Percentiles rank a stretch among this genome's conserved stretches.
Evolutionary conservation across 192 early-diverging fungal genomes (phyloP).

Genomic region (Coemansia sp.): DNA sequence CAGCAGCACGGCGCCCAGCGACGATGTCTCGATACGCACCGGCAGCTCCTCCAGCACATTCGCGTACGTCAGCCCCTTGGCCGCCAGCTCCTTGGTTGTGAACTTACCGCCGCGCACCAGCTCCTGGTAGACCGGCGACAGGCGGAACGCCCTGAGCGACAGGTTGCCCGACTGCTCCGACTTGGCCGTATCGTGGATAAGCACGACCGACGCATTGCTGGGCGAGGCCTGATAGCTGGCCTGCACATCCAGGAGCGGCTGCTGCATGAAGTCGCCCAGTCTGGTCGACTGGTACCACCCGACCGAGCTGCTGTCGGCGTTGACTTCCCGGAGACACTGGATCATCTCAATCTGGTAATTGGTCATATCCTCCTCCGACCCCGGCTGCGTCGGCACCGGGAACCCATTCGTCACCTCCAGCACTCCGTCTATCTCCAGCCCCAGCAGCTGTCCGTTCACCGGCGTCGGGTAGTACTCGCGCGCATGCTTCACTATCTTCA

Average conservation of each 20-base stretch:
- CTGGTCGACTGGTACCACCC: conserved; percentile 96
- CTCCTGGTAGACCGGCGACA: conserved; percentile 83
- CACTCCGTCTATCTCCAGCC: conserved; percentile 86
- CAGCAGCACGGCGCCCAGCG: conserved; percentile 76
- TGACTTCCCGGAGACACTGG: conserved; percentile 86
- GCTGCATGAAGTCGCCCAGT: conserved; percentile 86
- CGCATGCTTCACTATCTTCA: conserved; percentile 98
- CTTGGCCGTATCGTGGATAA: conserved; percentile 90
- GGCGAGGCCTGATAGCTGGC: conserved; percentile 87
- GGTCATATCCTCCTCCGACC: conserved; percentile 62
- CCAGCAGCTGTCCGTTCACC: conserved; percentile 91
- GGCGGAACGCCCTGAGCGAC: conserved; percentile 81
- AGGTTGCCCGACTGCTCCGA: conserved; percentile 83
- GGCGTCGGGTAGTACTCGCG: conserved; percentile 75
- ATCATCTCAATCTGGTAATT: conserved; percentile 96
- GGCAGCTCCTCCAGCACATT: conserved; percentile 91
- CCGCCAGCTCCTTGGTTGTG: conserved; percentile 75
- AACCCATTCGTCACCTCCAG: conserved; percentile 93
- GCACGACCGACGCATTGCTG: conserved; percentile 77
- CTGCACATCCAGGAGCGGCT: conserved; percentile 87
- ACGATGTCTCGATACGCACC: conserved; percentile 81
- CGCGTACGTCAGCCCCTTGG: conserved; percentile 77
- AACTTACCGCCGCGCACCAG: conserved; percentile 82
- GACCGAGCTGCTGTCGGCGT: conserved; percentile 94
- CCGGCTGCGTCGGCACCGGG: conserved; percentile 70